Evolutionary conservation across 345 rosid species (phyloP).

Genomic region (Cardamine occulta): DNA sequence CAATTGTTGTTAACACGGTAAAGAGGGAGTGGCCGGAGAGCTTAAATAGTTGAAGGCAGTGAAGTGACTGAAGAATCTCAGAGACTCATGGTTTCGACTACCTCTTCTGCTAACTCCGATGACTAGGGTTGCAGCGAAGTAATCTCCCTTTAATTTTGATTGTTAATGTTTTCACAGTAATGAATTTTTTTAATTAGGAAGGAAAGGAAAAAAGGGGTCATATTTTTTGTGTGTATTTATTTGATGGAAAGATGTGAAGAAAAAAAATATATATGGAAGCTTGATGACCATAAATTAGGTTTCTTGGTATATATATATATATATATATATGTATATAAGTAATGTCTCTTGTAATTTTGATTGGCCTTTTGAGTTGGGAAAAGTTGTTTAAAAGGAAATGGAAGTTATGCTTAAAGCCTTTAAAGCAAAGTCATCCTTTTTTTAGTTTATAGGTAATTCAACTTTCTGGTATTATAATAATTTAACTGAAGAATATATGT

Average conservation of each 20-base stretch:
- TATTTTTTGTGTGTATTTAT: not conserved
- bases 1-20: constrained; percentile 75
- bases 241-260: constrained; percentile 22
- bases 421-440: constrained; percentile 12
- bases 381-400: constrained; percentile 32
- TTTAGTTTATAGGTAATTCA: constrained; percentile 21
- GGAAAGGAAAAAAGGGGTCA: constrained; percentile 2
- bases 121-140: constrained; percentile 76
- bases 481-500: not conserved
- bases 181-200: constrained; percentile 29
- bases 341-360: constrained; percentile 6
- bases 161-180: constrained; percentile 13
- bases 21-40: constrained; percentile 95
- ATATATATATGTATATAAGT: not conserved
- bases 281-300: constrained; percentile 19
- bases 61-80: constrained; percentile 71
- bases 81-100: constrained; percentile 87
- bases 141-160: constrained; percentile 60
- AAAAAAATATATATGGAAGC: not conserved
- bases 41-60: constrained; percentile 97
- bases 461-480: constrained; percentile 7
- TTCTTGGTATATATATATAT: not conserved
- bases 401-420: constrained; percentile 33
- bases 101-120: constrained; percentile 65
- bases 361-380: constrained; percentile 36